Conservation (phyloP, 331 rosid genomes). For the Saraca asoca region DNA sequence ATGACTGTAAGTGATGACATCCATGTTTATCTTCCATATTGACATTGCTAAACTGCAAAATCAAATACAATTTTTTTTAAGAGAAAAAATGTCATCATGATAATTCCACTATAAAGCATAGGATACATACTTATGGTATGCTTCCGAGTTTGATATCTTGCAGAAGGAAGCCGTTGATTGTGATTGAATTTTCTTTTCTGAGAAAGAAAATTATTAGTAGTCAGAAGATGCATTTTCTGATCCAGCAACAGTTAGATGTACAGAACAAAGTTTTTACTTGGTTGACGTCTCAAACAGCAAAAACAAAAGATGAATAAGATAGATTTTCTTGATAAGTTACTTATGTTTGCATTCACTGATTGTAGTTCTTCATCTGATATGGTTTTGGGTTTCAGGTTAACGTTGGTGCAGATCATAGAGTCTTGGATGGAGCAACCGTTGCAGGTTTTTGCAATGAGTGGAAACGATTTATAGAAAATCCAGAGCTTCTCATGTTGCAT, state of each 20-base stretch:
- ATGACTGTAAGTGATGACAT: conserved; percentile 70
- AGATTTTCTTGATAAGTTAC: not conserved
- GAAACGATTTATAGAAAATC: conserved; percentile 75
- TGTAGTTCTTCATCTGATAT: conserved; percentile 13
- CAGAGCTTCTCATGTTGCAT: conserved; percentile 69
- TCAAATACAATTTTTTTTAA: not conserved
- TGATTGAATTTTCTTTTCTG: not conserved
- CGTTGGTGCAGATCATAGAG: conserved; percentile 94
- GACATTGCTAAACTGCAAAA: conserved; percentile 7
- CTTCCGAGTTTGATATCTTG: conserved; percentile 4
- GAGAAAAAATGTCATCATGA: not conserved
- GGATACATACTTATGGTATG: not conserved
- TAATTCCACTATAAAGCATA: no score
- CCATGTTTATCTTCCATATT: conserved; percentile 28
- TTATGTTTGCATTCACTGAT: not conserved
- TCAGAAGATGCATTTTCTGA: not conserved
- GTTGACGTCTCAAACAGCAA: not conserved
- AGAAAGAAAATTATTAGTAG: not conserved
- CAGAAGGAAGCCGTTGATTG: conserved; percentile 5
- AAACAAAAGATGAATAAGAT: not conserved
- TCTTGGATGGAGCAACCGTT: conserved; percentile 94
- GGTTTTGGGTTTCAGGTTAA: conserved; percentile 55
- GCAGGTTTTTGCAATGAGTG: conserved; percentile 88
- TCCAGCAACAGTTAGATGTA: not conserved
- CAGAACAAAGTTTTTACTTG: not conserved